A percentile compares a stretch with the other conserved stretches of the same genome.
phyloP scores from a whole-genome alignment of 768 basidiomycete genomes.

The Russula olivacea region DNA sequence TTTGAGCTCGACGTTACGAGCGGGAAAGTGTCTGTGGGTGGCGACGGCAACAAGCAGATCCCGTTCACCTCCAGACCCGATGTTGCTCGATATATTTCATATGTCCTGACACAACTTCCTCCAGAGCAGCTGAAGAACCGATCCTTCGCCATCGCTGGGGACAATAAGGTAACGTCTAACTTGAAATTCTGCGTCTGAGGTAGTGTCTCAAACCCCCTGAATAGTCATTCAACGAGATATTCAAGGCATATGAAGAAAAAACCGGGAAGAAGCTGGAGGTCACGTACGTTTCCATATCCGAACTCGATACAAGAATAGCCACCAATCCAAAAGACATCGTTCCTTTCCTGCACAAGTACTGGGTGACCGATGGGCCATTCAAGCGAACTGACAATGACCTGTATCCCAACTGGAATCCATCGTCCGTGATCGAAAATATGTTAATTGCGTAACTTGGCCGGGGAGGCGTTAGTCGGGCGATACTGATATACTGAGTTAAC shows the following conservation, averaged over 20 bases:
- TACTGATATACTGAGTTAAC: background rate
- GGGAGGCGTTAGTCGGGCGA: background rate
- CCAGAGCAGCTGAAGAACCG: background rate
- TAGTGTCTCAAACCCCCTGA: too few species aligned
- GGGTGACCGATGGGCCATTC: background rate
- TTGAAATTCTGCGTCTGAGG: background rate
- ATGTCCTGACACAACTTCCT: background rate
- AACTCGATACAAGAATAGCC: background rate
- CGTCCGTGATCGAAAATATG: background rate
- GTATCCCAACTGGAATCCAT: slow-evolving; percentile 12
- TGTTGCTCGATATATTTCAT: background rate
- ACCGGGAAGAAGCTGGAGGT: background rate
- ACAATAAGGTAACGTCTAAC: background rate
- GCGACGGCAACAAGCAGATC: background rate
- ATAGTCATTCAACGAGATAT: background rate
- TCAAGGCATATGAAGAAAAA: background rate
- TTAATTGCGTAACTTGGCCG: slow-evolving; percentile 4
- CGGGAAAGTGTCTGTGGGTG: background rate
- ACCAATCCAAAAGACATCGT: background rate
- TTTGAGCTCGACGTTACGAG: background rate
- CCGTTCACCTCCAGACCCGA: background rate
- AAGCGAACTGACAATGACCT: slow-evolving; percentile 12
- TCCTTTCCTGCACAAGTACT: background rate
- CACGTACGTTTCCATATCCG: background rate
- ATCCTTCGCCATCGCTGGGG: background rate